Base-by-base conservation (phyloP, 495 filamentous ascomycete species). In the Tuber umbilicatum region DNA sequence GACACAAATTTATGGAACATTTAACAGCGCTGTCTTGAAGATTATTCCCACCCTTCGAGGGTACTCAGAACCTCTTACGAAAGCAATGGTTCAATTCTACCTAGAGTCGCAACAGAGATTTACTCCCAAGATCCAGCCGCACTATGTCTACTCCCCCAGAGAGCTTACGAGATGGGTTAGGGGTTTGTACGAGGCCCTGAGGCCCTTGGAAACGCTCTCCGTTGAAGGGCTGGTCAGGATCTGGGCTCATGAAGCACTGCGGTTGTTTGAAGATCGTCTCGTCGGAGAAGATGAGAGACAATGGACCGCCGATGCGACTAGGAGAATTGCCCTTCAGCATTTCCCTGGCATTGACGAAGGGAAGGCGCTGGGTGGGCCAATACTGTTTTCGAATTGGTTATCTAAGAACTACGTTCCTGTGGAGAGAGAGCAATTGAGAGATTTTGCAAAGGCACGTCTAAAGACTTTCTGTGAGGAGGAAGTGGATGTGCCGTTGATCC, bases 401-500 rank as follows among this genome's bases (percentile, higher is more conserved):
- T 97, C 94, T 37, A 98, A 97, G 88, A 90, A 99, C 82, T 99
- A 99, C 81, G 90, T 98, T 37, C 94, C 95, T 37, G 95, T 99
- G 69, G 95, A 96, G 73, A 92, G 95, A 79, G 94, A 97, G 81
- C 90, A 92, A 74, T 87, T 99, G 1, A 91, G 95, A 76, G 94
- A 97, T 73, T 98, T 98, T 79, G 96, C 98, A 82, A 98, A 97
- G 84, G 96, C 95, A 50, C 90, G 95, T 81, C 89, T 99, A 42
- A 94, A 90, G 86, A 99, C 96, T 0, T 99, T 99, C 88, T 99
- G 95, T 81, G 95, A 99, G 80, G 95, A 99, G 87, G 95, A 99
- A 82, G 94, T 99, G 35, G 95, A 99, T 83, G 96, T 98, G 67
- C 95, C 96, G 60, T 88, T 99, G 64, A 94, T 99, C 74, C 85